phyloP scores from a whole-genome alignment of 139 green algal genomes.

The Gonium pectorale region DNA sequence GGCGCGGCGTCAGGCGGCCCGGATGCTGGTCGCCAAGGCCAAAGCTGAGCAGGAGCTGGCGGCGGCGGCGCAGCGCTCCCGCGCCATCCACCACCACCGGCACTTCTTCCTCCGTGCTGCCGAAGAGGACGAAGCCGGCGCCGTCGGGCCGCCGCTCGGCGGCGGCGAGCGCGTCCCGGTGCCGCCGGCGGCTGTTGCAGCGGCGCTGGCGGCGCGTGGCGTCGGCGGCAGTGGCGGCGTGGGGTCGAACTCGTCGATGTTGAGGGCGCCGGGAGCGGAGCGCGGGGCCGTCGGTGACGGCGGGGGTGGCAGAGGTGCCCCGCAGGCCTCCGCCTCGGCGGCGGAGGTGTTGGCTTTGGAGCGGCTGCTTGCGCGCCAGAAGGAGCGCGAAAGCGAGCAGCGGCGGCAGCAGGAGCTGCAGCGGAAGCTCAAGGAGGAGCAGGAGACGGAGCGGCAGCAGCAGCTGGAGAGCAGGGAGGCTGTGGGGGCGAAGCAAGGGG shows the following conservation, averaged over 20 bases:
- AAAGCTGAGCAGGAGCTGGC: slow-evolving; percentile 29
- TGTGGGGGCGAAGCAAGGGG: too few species aligned
- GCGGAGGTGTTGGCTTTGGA: slow-evolving; percentile 32
- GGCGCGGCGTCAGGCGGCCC: slow-evolving; percentile 24
- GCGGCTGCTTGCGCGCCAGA: slow-evolving; percentile 22
- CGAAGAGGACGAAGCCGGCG: not conserved
- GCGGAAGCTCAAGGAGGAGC: not conserved
- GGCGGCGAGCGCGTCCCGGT: not conserved
- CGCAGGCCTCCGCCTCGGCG: not conserved
- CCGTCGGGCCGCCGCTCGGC: not conserved
- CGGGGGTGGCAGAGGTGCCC: not conserved
- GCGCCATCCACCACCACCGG: slow-evolving; percentile 37
- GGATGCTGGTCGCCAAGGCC: slow-evolving; percentile 30
- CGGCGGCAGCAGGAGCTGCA: not conserved
- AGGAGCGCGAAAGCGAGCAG: not conserved
- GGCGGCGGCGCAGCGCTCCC: slow-evolving; percentile 22
- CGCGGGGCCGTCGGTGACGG: not conserved
- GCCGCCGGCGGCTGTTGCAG: not conserved
- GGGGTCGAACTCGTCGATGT: not conserved
- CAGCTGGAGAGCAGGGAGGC: too few species aligned
- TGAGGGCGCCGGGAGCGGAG: not conserved
- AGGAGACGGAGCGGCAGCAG: not conserved
- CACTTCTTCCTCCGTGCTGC: slow-evolving; percentile 28
- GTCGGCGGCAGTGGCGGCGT: not conserved
- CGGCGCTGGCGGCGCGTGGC: slow-evolving; percentile 18